Base-by-base conservation (phyloP, 2,329 filamentous ascomycete genomes). In the Camptophora hylomeconis region DNA sequence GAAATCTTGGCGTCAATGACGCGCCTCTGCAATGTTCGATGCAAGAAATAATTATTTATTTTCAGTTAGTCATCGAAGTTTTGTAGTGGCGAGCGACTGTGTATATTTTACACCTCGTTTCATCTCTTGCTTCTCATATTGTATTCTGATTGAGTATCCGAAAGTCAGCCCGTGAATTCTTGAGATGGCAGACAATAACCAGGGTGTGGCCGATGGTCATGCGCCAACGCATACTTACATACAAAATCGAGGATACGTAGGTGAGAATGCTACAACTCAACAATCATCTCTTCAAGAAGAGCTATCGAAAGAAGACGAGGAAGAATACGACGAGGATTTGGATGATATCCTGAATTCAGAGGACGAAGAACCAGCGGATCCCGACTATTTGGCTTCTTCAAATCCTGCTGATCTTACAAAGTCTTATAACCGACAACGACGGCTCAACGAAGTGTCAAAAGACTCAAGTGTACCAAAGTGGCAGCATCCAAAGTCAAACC, bases 401-500 rank as follows among this genome's bases (percentile, higher is more conserved):
- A 71, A 74, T 36, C 60, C 67, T 0, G 46, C 68, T 20, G 80
- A 92, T 52, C 69, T 83, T 32, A 84, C 82, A 20, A 89, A 92
- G 57, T 75, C 77, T 5, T 89, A 89, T 63, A 93, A 93, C 53
- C 77, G 84, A 37, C 82, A 92, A 51, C 69, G 73, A 35, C 75
- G 75, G 47, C 55, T 80, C 32, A 72, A 74, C 47, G 68, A 73
- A 33, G 51, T 57, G 7, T 48, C 52, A 28, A 45, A 55, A 30
- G 58, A 65, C 40, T 46, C 60, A 9, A 62, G 59, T 36, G 54
- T 51, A 8, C 57, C 76, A 30, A 64, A 62, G 39, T 60, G 61
- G 37, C 63, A 71, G 26, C 66, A 72, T 31, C 76, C 78, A 3
- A 76, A 78, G 46, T 72, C 73, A 32, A 92, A 89, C 48, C 68